Evolutionary conservation across 805 yeast species (phyloP).

Genomic region (Sungouiozyma intestinalis): DNA sequence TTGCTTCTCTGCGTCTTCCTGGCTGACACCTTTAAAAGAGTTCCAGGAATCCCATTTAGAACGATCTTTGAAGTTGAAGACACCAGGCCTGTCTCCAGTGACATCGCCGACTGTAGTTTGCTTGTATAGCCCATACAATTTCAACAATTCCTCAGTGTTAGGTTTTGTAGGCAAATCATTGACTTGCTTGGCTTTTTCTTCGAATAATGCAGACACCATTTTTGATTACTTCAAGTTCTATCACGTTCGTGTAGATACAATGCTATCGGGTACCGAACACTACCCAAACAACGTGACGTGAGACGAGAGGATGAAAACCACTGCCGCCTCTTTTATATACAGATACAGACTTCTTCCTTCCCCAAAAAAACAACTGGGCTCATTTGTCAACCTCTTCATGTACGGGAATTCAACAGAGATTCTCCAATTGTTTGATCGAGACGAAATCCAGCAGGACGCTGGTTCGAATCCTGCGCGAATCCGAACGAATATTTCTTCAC

Average conservation of each 20-base stretch:
- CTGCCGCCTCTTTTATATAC: background rate
- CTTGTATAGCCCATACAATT: slow-evolving; percentile 86
- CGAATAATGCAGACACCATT: slow-evolving; percentile 29
- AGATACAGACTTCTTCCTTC: too few relatives aligned
- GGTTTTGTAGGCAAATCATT: slow-evolving; percentile 69
- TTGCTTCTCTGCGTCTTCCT: slow-evolving; percentile 83
- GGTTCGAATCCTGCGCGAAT: too few relatives aligned
- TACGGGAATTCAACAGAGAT: too few relatives aligned
- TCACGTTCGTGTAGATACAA: too few relatives aligned
- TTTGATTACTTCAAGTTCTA: too few relatives aligned
- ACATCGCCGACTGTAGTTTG: slow-evolving; percentile 95
- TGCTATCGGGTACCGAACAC: too few relatives aligned
- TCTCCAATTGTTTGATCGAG: too few relatives aligned
- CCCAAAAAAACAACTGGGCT: too few relatives aligned
- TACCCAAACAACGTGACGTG: background rate
- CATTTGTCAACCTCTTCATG: too few relatives aligned
- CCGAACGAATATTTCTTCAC: too few relatives aligned
- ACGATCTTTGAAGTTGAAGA: slow-evolving; percentile 88
- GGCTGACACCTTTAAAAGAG: slow-evolving; percentile 70
- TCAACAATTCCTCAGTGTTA: slow-evolving; percentile 72
- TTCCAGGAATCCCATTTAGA: slow-evolving; percentile 98
- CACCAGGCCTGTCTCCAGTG: slow-evolving; percentile 74
- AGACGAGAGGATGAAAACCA: background rate
- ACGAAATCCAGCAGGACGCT: too few relatives aligned
- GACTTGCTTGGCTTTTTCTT: slow-evolving; percentile 63